Evolutionary conservation across 257 asterid genomes (phyloP).

Genomic region (Solanum stenotomum): DNA sequence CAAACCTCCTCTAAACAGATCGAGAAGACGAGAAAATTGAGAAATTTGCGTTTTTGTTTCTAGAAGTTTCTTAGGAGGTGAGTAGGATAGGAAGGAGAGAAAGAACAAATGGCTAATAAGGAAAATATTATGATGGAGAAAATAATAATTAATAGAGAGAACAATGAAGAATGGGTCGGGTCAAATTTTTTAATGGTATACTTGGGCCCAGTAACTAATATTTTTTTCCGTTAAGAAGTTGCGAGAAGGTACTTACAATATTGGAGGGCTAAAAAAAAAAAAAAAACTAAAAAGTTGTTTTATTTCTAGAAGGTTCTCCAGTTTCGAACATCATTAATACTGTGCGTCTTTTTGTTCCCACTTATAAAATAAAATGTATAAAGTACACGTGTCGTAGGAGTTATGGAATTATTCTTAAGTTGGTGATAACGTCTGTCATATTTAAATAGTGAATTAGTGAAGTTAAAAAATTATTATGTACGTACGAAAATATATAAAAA

Average conservation of each 20-base stretch:
- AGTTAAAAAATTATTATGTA: not conserved
- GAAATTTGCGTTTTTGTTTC: conserved; percentile 1
- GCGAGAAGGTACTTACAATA: conserved; percentile 9
- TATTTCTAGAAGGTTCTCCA: not conserved
- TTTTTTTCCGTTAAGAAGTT: not conserved
- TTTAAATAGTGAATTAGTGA: too few species aligned
- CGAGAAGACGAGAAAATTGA: not conserved
- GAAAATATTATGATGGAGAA: not conserved
- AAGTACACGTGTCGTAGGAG: not conserved
- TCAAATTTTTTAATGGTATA: not conserved
- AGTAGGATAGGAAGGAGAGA: not conserved
- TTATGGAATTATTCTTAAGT: not conserved
- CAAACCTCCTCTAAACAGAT: not conserved
- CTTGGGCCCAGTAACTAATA: not conserved
- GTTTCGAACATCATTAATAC: not conserved
- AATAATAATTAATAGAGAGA: not conserved
- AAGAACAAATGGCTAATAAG: not conserved
- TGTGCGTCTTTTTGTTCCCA: not conserved
- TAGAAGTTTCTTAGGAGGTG: conserved; percentile 16
- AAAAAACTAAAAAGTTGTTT: not conserved
- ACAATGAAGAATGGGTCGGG: not conserved
- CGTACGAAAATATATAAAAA: not conserved
- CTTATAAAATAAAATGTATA: not conserved
- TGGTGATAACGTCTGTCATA: not conserved
- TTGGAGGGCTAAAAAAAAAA: not conserved